Base-by-base conservation (phyloP, 768 basidiomycete species). In the Xerocomellus intermedius region DNA sequence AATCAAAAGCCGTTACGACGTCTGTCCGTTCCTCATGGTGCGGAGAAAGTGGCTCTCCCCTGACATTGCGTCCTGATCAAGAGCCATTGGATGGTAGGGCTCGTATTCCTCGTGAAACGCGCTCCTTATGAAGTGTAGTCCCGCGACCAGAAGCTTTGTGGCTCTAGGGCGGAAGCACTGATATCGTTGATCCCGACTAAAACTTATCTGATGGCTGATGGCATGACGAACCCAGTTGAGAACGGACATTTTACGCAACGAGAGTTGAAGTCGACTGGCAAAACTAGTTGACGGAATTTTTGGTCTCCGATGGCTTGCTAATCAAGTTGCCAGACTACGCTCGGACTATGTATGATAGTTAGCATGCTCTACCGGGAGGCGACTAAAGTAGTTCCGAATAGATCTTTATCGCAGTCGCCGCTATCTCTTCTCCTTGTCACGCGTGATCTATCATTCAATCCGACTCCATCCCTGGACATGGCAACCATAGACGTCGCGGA, bases 401-500 rank as follows among this genome's bases (percentile, higher is more conserved):
- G 54, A 52, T 52, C 50, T 36, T 52, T 57, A 54, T 67, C 62
- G 21, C 50, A 13, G 9, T 35, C 52, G 9, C 52, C 54, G 12
- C 52, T 35, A 21, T 55, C 52, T 42, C 32, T 22, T 16, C 28
- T 26, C 38, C 32, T 52, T 47, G 9, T 39, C 24, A 43, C 37
- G n/a, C 50, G 42, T 16, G 14, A 30, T 49, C 26, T 42, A 21
- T 43, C 52, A 16, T 51, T 22, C 42, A 30, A 24, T 24, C 36
- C 56, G 21, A 19, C 48, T 19, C 22, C 54, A 24, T 50, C 53
- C 30, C 17, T 33, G 7, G 22, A 48, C 54, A 72, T 68, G 66
- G 54, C 70, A 8, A 33, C 42, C 51, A 32, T 64, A 38, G 56
- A 63, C 54, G 70, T 84, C 54, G 70, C 78, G 4, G 70, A 81